These are phyloP conservation scores for Fusarium sp. DNA, from an alignment of 2,329 filamentous ascomycete species.

Conservation along the genomic window DNA sequence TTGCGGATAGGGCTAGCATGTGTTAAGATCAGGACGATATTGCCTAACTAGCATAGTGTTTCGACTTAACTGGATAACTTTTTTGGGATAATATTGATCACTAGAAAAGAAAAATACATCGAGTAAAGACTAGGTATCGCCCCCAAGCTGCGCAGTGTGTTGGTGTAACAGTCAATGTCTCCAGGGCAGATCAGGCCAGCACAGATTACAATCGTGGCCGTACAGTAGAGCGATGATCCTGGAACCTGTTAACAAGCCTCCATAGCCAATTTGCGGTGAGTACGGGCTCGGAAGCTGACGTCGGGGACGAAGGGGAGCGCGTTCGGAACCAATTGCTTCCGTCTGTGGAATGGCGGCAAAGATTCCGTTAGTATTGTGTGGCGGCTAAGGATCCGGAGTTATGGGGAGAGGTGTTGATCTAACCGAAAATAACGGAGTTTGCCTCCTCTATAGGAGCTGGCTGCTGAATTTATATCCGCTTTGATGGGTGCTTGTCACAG, in stretches of 20 bases:
- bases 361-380: neutral
- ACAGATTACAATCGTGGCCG: neutral
- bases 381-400: neutral
- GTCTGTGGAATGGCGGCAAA: neutral
- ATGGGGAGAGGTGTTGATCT: neutral
- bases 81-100: too few species aligned
- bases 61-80: neutral
- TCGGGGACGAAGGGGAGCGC: neutral
- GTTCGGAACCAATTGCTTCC: neutral
- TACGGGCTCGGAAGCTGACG: neutral
- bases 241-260: neutral
- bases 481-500: neutral
- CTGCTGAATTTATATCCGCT: neutral
- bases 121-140: neutral
- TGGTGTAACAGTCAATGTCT: neutral
- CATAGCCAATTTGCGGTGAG: neutral
- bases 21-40: neutral
- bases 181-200: neutral
- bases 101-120: neutral
- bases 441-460: neutral
- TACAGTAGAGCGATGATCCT: neutral
- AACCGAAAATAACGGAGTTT: neutral
- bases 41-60: neutral
- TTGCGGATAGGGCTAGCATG: neutral
- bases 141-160: neutral